Percentiles rank a stretch among this genome's conserved stretches.
Conservation (phyloP, 1,139 yeast species). For the Zygoascus meyerae region DNA sequence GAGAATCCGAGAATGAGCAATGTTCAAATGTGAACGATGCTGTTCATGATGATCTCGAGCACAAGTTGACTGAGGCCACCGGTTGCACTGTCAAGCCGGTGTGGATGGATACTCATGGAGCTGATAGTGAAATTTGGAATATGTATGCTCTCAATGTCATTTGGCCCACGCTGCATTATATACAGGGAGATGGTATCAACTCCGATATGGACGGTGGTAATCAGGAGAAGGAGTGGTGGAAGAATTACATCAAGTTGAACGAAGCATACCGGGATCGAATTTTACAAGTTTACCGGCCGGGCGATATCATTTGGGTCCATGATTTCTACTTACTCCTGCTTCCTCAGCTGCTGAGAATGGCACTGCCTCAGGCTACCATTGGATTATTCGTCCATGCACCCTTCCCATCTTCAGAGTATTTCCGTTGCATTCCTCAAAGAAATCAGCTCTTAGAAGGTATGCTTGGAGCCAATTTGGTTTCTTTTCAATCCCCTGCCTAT, state of each 20-base stretch:
- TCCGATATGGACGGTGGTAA: constrained; percentile 38
- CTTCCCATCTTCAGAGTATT: constrained; percentile 94
- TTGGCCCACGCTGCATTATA: constrained; percentile 95
- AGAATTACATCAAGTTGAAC: constrained; percentile 82
- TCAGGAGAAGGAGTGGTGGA: constrained; percentile 78
- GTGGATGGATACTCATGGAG: constrained; percentile 60
- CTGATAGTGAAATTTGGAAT: constrained; percentile 49
- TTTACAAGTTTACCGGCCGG: constrained; percentile 67
- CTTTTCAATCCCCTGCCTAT: constrained; percentile 81
- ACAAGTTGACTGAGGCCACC: constrained; percentile 17
- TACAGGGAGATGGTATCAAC: constrained; percentile 63
- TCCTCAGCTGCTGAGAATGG: constrained; percentile 83
- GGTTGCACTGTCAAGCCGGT: constrained; percentile 68
- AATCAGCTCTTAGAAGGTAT: constrained; percentile 79
- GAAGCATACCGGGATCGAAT: constrained; percentile 84
- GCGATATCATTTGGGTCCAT: constrained; percentile 93
- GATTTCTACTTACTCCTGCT: constrained; percentile 81
- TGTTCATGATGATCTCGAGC: constrained; percentile 17
- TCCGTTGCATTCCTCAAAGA: constrained; percentile 80
- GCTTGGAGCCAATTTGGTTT: constrained; percentile 81
- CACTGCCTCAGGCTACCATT: constrained; percentile 70
- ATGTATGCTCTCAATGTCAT: constrained; percentile 81
- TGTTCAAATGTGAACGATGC: constrained; percentile 14
- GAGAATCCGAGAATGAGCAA: constrained; percentile 29
- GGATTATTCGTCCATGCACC: constrained; percentile 75